Percentiles rank a stretch among this genome's conserved stretches.
Conservation (phyloP, 805 yeast species). For the Saturnispora gosingensis region DNA sequence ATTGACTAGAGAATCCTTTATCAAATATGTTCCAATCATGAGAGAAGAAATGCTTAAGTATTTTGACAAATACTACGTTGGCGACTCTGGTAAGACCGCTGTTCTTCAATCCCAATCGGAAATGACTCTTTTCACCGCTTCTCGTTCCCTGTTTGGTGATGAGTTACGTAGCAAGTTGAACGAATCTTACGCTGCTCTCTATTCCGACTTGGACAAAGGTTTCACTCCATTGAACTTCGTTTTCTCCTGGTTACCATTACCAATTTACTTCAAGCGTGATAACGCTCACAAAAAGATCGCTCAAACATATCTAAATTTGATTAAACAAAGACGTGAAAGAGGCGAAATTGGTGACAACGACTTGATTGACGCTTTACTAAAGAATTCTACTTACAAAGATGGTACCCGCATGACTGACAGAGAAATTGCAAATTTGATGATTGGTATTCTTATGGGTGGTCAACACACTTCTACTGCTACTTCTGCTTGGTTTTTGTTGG, state of each 20-base stretch:
- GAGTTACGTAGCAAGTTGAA: constrained; percentile 81
- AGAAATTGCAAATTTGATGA: constrained; percentile 86
- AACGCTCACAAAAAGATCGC: constrained; percentile 78
- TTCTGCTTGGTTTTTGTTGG: constrained; percentile 88
- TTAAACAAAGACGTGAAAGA: constrained; percentile 66
- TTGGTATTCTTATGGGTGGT: constrained; percentile 98
- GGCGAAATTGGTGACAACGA: constrained; percentile 67
- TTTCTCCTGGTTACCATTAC: constrained; percentile 85
- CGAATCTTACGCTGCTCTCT: constrained; percentile 73
- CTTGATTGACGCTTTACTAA: constrained; percentile 80
- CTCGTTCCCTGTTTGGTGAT: constrained; percentile 83
- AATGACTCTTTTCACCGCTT: constrained; percentile 92
- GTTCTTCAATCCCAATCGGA: constrained; percentile 87
- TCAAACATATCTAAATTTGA: constrained; percentile 69
- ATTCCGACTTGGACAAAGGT: constrained; percentile 90
- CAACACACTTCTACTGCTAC: constrained; percentile 98
- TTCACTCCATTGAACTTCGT: constrained; percentile 94
- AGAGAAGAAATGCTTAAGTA: constrained; percentile 66
- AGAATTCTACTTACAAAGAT: constrained; percentile 78
- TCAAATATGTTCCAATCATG: constrained; percentile 79
- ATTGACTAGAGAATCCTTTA: constrained; percentile 76
- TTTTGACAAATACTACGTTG: constrained; percentile 42
- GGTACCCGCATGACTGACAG: constrained; percentile 91
- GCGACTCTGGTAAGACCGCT: constrained; percentile 41
- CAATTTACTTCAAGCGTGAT: constrained; percentile 71